Evolutionary conservation across 202 grass and related monocot species (phyloP).

Genomic region (Schoenoplectus triqueter): DNA sequence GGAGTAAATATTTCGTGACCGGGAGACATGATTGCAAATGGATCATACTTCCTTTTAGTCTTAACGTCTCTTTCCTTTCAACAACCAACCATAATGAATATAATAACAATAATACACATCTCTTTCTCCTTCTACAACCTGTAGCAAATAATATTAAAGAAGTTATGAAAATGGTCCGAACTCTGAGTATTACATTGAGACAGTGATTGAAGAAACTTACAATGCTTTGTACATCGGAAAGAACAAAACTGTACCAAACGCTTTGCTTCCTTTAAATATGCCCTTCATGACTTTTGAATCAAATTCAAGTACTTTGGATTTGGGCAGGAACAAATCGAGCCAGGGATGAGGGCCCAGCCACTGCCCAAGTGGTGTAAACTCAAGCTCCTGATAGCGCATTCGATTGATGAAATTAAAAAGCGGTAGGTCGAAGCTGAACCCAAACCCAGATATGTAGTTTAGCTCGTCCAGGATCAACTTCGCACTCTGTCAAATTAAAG

Average conservation of each 20-base stretch:
- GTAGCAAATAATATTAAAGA: too few relatives aligned
- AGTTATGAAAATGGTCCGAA: too few relatives aligned
- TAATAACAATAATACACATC: too few relatives aligned
- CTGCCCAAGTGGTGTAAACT: constrained; percentile 30
- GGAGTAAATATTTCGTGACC: constrained; percentile 55
- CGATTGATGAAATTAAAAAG: constrained; percentile 45
- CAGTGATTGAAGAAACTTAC: background rate
- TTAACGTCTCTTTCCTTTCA: too few relatives aligned
- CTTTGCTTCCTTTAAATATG: constrained; percentile 38
- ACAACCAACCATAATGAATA: too few relatives aligned
- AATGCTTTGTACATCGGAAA: constrained; percentile 48
- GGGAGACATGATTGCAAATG: constrained; percentile 42
- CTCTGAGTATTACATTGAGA: too few relatives aligned
- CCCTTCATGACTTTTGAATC: constrained; percentile 44
- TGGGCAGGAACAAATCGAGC: constrained; percentile 50
- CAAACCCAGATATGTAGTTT: constrained; percentile 27
- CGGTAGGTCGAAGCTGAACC: constrained; percentile 37
- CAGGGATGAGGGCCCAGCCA: constrained; percentile 51
- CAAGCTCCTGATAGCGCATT: constrained; percentile 32
- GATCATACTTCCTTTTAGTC: constrained; percentile 49
- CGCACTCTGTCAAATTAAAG: constrained; percentile 28
- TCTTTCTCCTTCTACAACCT: background rate
- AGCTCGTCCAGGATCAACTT: constrained; percentile 28
- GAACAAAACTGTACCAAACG: constrained; percentile 31
- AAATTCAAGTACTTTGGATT: constrained; percentile 46